Evolutionary conservation across 108 stramenopile genomes (phyloP), one percentile per base, ranked within the genome.

Genomic region (Skeletonema costatum): DNA sequence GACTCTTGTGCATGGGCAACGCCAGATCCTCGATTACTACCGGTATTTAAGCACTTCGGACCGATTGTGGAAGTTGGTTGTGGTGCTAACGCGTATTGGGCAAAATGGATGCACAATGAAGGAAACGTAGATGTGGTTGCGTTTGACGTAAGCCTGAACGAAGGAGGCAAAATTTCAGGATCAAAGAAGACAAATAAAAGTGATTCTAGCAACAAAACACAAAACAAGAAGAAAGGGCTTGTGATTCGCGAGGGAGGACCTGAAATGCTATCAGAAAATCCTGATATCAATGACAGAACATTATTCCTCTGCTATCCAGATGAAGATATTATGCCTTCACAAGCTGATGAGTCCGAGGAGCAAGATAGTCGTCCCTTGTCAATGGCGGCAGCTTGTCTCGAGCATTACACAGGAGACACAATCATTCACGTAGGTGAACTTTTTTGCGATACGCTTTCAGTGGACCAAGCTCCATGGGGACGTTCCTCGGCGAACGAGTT

Each of bases 351-450:
- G 1, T 71, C 66, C 17, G 65, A 79, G 12, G 71, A n/a, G 32
- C 64, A 80, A 19, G 41, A 61, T 60, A 58, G 56, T 13, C 51
- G 29, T 30, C 50, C 75, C 16, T 70, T 39, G 36, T 87, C 93
- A 16, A 76, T 96, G 86, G 93, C 85, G 42, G 77, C 87, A 75
- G 86, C 88, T 3, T 92, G 93, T 73, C 87, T 96, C 36, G 70
- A 91, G 38, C 76, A 93, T 71, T 96, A 82, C 64, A 65, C 73
- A 2, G 93, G 93, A n/a, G 70, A 78, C 32, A 85, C 84, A 44
- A 83, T 97, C 17, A 93, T 97, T 80, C 92, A 95, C 73, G 90
- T 97, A 0, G 96, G 96, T n/a, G 96, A 97, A 85, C 72, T 93
- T 11, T 88, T 80, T 59, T 82, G 82, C 8, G 91, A 92, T 59